phyloP scores from a whole-genome alignment of 495 filamentous ascomycete genomes.

The Penicillium fimorum region DNA sequence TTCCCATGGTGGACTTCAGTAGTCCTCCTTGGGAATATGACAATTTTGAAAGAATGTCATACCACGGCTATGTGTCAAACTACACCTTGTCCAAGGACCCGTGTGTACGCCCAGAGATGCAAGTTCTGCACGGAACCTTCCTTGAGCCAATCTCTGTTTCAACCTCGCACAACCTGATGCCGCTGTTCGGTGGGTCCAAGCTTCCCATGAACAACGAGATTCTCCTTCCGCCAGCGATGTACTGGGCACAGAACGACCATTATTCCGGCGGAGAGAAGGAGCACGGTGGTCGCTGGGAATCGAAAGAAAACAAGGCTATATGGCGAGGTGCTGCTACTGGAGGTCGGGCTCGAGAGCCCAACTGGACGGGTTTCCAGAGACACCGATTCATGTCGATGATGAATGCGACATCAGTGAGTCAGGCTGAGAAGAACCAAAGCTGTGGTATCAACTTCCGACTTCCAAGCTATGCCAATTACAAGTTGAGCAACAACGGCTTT shows the following conservation, averaged over 20 bases:
- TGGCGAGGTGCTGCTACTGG: conserved; percentile 50
- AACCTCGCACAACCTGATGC: conserved; percentile 56
- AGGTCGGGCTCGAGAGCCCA: conserved; percentile 25
- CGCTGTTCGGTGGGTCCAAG: conserved; percentile 68
- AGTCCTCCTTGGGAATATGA: conserved; percentile 33
- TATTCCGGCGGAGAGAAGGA: conserved; percentile 54
- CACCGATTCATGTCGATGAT: conserved; percentile 57
- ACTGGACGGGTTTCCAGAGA: conserved; percentile 41
- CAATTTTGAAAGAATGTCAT: conserved; percentile 28
- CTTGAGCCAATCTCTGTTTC: conserved; percentile 56
- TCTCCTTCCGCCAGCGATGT: conserved; percentile 66
- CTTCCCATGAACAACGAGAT: conserved; percentile 71
- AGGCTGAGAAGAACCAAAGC: conserved; percentile 27
- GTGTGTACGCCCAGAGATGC: conserved; percentile 56
- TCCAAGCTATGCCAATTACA: conserved; percentile 19
- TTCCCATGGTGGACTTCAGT: conserved; percentile 39
- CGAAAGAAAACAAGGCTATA: conserved; percentile 52
- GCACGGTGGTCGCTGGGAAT: conserved; percentile 47
- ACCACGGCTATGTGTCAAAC: conserved; percentile 58
- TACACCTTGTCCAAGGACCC: conserved; percentile 57
- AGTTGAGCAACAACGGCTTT: conserved; percentile 1
- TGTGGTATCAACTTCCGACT: conserved; percentile 20
- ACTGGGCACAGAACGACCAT: conserved; percentile 60
- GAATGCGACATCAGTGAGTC: conserved; percentile 54
- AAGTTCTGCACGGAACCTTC: conserved; percentile 62